phyloP scores from a whole-genome alignment of 2,329 filamentous ascomycete genomes.

The Arthrobotrys sinensis region DNA sequence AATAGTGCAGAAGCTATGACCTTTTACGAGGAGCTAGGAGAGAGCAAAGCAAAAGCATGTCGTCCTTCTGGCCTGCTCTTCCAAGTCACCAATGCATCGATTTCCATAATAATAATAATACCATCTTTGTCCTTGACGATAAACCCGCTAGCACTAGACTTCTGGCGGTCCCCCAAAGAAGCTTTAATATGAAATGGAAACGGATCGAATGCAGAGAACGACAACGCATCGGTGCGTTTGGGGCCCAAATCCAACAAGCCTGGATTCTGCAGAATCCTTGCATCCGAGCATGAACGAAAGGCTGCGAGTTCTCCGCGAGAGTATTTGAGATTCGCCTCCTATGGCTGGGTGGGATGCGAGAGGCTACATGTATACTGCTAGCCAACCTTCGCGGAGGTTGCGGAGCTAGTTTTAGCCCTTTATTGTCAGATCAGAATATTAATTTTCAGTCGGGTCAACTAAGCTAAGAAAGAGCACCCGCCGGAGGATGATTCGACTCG shows the following conservation, averaged over 20 bases:
- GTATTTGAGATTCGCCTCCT: not conserved
- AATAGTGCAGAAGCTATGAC: constrained; percentile 22
- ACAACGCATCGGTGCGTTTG: constrained; percentile 51
- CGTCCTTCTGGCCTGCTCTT: not conserved
- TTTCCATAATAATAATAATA: not conserved
- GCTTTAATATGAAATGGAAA: not conserved
- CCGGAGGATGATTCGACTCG: constrained; percentile 8
- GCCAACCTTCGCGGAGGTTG: constrained; percentile 28
- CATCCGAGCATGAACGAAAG: constrained; percentile 28
- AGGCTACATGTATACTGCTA: not conserved
- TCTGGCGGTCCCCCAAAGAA: not conserved
- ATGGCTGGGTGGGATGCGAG: not conserved
- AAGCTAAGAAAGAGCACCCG: constrained; percentile 2
- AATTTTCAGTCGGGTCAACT: not conserved
- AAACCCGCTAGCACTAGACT: not conserved
- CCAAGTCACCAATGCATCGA: constrained; percentile 45
- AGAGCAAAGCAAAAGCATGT: constrained; percentile 14
- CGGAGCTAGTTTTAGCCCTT: constrained; percentile 33
- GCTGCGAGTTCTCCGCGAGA: constrained; percentile 2
- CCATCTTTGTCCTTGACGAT: not conserved
- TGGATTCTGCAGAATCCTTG: constrained; percentile 28
- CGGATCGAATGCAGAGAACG: constrained; percentile 1
- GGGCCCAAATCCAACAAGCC: constrained; percentile 19
- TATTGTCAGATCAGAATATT: constrained; percentile 2
- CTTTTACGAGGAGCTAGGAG: not conserved